Conservation (phyloP, 306 rosid species). For the Ziziphus jujuba region DNA sequence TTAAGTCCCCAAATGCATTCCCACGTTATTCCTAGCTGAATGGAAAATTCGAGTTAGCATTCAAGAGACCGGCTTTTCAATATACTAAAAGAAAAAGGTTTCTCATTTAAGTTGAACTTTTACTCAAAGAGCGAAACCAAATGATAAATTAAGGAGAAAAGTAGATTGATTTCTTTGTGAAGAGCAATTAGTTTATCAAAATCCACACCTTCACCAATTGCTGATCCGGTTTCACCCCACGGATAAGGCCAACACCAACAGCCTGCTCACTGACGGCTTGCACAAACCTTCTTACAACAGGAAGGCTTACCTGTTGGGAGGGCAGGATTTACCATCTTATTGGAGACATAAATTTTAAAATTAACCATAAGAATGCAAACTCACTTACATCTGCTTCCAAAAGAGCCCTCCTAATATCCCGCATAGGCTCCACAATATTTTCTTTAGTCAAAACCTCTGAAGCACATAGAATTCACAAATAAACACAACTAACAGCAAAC, state of each 20-base stretch:
- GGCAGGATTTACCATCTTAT: conserved; percentile 20
- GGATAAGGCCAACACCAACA: conserved; percentile 84
- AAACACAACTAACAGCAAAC: conserved; percentile 2
- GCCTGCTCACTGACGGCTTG: conserved; percentile 89
- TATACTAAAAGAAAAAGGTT: too few relatives aligned
- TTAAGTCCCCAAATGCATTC: too few relatives aligned
- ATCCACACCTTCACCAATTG: conserved; percentile 81
- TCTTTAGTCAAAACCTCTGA: conserved; percentile 96
- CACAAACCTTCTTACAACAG: conserved; percentile 96
- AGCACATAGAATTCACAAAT: conserved; percentile 22
- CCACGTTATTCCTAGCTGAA: too few relatives aligned
- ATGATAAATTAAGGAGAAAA: not conserved
- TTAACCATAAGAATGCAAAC: not conserved
- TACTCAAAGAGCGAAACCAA: not conserved
- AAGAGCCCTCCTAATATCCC: conserved; percentile 95
- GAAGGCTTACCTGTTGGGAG: conserved; percentile 87
- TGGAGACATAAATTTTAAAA: conserved; percentile 6
- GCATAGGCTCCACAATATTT: conserved; percentile 94
- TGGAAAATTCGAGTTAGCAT: too few relatives aligned
- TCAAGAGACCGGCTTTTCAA: too few relatives aligned
- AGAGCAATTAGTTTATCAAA: not conserved
- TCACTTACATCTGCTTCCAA: conserved; percentile 92
- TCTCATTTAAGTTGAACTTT: too few relatives aligned
- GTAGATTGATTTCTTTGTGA: not conserved
- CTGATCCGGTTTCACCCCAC: conserved; percentile 93